Evolutionary conservation across 2,329 filamentous ascomycete species (phyloP), one percentile per base, ranked within the genome.

Genomic region (Diaporthe humulicola): DNA sequence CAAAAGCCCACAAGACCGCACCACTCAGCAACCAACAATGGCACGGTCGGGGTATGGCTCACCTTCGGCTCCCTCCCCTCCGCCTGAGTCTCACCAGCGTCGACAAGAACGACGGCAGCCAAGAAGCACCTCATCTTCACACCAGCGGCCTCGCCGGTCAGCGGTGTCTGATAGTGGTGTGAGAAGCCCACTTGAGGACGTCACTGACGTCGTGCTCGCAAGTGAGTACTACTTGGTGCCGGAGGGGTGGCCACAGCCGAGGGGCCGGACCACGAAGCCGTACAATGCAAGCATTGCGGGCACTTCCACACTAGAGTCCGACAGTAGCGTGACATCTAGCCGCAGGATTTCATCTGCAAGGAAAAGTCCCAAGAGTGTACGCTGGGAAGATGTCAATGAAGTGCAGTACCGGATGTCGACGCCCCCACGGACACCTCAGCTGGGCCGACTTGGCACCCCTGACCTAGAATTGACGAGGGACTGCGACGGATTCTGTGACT

Each of bases 381-480:
- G 60, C 17, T 56, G 60, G 45, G 50, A n/a, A 22, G 64, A 74
- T 36, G 19, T 71, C 40, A 57, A 70, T 17, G 52, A 60, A 12
- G 48, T 56, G 36, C 33, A 45, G 45, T 42, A 48, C 28, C 36
- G 50, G 36, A 45, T 66, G 38, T 8, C 60, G 25, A 70, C 70
- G 10, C 73, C 69, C 7, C 75, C 75, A 22, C 48, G 25, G 33
- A 76, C 73, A 22, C 75, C 75, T 4, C 56, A 70, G 30, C 54
- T 73, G 60, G 61, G 54, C 56, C 71, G 73, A 52, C 75, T 75
- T 36, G 45, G 56, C 30, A 75, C 73, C 33, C 75, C 75, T 19
- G 70, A 76, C 30, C 75, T 76, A 25, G 75, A 76, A 67, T 52
- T 64, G 22, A 22, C 61, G 38, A 58, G 48, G 17, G 25, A 54